Evolutionary conservation across 805 yeast species (phyloP), one percentile per base, ranked within the genome.

Genomic region (Tetrapisispora phaffii): DNA sequence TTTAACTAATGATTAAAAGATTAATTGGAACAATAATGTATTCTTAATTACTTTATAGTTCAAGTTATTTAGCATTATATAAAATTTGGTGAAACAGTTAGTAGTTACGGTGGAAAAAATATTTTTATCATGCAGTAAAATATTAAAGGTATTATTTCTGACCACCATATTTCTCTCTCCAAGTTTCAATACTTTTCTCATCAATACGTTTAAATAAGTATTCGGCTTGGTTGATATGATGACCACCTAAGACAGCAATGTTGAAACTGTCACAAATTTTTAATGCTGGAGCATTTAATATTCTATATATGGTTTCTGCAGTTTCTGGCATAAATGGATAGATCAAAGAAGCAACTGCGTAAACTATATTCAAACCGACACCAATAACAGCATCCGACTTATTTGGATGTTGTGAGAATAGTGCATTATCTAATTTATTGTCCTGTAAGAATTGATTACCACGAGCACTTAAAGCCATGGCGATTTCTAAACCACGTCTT

Each of bases 371-470:
- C 64, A 93, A 72, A 48, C 95, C 97, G 44, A 86, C 83, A 51
- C 85, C 95, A 45, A 93, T 85, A 43, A 90, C 95, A 3, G 96
- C 95, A 59, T 88, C 96, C 13, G 95, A 77, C 58, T 78, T 79
- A 29, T 75, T 85, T 37, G 96, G 95, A 41, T 68, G 63, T 58
- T 86, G 78, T 45, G 79, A 76, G 66, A 80, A 86, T 52, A 89
- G 72, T 9, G 85, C 72, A 74, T 93, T 93, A 67, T 90, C 97
- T 57, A 93, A 75, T 69, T 89, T 89, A 71, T 89, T 88, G 42
- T 90, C 98, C 70, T 93, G 99, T 64, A 93, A 75, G 75, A 90
- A 93, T 65, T 75, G 84, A 69, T 93, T 93, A 67, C 98, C 98
- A 57, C 96, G 80, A 19, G 95, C 79, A 47, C 96, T 84, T 46